Conservation (phyloP, 164 flowering plant genomes). For the Stephania japonica region DNA sequence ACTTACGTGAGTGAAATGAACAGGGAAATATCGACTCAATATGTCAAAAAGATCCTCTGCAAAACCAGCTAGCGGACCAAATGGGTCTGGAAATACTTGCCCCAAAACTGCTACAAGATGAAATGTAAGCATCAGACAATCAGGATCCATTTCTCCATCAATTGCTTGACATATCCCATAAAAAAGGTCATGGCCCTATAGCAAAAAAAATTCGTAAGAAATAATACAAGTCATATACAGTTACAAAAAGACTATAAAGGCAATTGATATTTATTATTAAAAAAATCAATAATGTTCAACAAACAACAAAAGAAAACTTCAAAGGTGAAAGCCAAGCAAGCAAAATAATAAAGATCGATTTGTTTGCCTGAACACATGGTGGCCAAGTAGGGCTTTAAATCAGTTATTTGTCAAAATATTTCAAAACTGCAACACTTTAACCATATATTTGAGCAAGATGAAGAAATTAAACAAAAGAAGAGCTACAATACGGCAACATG, state of each 20-base stretch:
- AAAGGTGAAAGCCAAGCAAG: background rate
- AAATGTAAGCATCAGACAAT: slow-evolving; percentile 71
- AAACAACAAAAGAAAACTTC: background rate
- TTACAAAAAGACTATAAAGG: background rate
- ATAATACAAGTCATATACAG: background rate
- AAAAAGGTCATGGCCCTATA: slow-evolving; percentile 69
- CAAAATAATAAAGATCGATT: background rate
- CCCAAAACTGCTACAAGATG: slow-evolving; percentile 62
- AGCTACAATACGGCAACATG: slow-evolving; percentile 4
- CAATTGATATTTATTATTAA: too few relatives aligned
- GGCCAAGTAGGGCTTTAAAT: background rate
- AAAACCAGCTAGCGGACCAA: slow-evolving; percentile 50
- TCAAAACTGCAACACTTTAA: background rate
- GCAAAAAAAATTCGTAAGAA: slow-evolving; percentile 5
- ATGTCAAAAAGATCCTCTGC: slow-evolving; percentile 69
- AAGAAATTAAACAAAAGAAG: background rate
- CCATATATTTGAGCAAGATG: background rate
- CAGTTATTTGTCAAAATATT: background rate
- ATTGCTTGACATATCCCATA: slow-evolving; percentile 80
- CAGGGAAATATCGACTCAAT: slow-evolving; percentile 80
- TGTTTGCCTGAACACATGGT: background rate
- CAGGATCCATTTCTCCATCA: slow-evolving; percentile 93
- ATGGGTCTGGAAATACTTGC: slow-evolving; percentile 57
- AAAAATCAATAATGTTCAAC: background rate
- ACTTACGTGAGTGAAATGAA: slow-evolving; percentile 96